phyloP scores from a whole-genome alignment of 768 basidiomycete species.

The Thelephora ganbajun region DNA sequence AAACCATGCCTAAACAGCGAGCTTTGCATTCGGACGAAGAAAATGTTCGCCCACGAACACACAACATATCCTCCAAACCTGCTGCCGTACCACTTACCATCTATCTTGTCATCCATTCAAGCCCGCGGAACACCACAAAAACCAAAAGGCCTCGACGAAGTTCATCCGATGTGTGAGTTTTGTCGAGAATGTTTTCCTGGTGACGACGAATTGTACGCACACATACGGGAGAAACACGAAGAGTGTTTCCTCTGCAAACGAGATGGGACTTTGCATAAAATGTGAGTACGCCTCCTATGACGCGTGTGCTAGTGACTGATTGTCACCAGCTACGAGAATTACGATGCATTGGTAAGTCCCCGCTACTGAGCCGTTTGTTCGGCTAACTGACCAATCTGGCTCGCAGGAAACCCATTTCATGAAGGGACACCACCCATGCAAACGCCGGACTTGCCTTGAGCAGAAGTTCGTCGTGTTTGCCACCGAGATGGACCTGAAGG shows the following conservation, averaged over 20 bases:
- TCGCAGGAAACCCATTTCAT: constrained; percentile 63
- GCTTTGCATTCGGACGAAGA: constrained; percentile 79
- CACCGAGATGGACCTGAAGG: constrained; percentile 76
- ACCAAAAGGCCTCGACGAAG: constrained; percentile 47
- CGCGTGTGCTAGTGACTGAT: not conserved
- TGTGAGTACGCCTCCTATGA: constrained; percentile 38
- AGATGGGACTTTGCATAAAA: constrained; percentile 65
- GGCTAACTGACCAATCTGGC: not conserved
- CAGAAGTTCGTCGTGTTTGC: constrained; percentile 94
- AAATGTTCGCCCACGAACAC: constrained; percentile 94
- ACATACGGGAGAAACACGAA: constrained; percentile 90
- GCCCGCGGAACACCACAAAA: constrained; percentile 23
- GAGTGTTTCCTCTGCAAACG: constrained; percentile 93
- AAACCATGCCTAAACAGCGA: constrained; percentile 36
- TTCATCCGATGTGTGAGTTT: constrained; percentile 76
- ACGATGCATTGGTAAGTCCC: constrained; percentile 48
- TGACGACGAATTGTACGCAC: constrained; percentile 86
- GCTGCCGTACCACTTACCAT: constrained; percentile 66
- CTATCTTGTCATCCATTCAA: constrained; percentile 60
- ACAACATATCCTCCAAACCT: constrained; percentile 57
- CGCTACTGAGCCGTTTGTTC: not conserved
- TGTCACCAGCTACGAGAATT: constrained; percentile 55
- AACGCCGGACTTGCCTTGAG: constrained; percentile 55
- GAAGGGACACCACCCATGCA: constrained; percentile 66
- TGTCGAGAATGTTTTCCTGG: constrained; percentile 88